Evolutionary conservation across 176 grass and related monocot species (phyloP).

Genomic region (Panicum miliaceum): DNA sequence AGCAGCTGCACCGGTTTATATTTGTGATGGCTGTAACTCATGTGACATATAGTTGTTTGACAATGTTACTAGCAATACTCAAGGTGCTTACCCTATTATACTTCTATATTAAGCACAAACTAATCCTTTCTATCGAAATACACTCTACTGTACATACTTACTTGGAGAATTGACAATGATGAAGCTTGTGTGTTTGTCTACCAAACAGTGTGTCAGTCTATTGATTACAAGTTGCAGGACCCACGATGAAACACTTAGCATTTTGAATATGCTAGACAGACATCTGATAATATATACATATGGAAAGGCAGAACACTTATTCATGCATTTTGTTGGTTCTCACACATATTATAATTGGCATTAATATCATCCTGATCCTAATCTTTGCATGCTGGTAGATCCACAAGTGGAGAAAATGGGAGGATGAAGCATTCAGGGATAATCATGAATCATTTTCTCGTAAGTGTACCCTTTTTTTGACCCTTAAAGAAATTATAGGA

Average conservation of each 20-base stretch:
- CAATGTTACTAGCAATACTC: conserved; percentile 90
- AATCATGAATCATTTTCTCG: conserved; percentile 78
- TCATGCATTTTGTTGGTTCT: conserved; percentile 3
- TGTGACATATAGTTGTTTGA: conserved; percentile 93
- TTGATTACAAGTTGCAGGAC: neutral
- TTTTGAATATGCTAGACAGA: neutral
- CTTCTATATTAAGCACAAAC: neutral
- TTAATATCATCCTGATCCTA: conserved; percentile 4
- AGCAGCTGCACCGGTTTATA: conserved; percentile 96
- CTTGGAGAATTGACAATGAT: neutral
- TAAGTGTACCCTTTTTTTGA: conserved; percentile 35
- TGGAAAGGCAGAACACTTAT: neutral
- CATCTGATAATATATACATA: conserved; percentile 8
- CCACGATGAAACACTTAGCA: neutral
- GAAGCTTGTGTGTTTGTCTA: neutral
- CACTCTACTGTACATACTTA: neutral
- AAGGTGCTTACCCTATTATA: conserved; percentile 56
- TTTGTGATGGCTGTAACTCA: conserved; percentile 99
- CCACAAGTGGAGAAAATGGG: conserved; percentile 98
- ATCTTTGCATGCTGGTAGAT: conserved; percentile 57
- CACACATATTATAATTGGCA: neutral
- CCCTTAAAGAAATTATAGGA: neutral
- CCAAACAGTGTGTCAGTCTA: neutral
- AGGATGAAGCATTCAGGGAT: conserved; percentile 93
- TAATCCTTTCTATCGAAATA: neutral